Evolutionary conservation across 768 basidiomycete species (phyloP), one percentile per base, ranked within the genome.

Genomic region (Vararia minispora): DNA sequence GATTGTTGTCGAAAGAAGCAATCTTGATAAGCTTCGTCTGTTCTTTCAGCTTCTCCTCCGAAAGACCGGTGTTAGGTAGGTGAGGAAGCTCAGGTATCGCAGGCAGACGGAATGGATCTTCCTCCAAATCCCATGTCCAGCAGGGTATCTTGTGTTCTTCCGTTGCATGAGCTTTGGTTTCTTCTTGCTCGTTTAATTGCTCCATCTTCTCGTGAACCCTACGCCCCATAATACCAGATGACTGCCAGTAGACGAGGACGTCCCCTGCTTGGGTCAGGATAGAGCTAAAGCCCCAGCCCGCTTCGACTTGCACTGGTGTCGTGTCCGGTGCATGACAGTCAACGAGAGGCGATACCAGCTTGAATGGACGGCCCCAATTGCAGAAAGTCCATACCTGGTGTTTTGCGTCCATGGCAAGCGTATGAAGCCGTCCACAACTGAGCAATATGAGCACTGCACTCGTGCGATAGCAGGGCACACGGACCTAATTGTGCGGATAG

Each of bases 251-350:
- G 4, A 81, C 74, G 44, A 76, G 73, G 30, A 83, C 76, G 33
- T 76, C 71, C 2, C 86, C 84, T n/a, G 68, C 64, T 43, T 67
- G 63, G 7, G 79, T 82, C 49, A 94, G 74, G 22, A 79, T 63
- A 9, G 76, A 71, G n/a, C 80, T 79, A 56, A 82, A 85, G 11
- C 51, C 43, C 89, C 89, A 91, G 29, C 89, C 88, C 48, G 83
- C 80, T 53, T 79, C 80, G 26, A 87, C 68, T 54, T 83, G 83
- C 2, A 56, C 45, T 28, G 77, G 70, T 3, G 58, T 61, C 23
- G 78, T 58, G 18, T 73, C 56, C 2, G 63, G 52, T 12, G 72
- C 66, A 1, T 61, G 59, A 8, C 55, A 58, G 43, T 65, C 62
- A 36, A 69, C 43, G 24, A 59, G 54, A 0, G 59, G 49, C 0